Percentiles rank a stretch among this genome's conserved stretches.
Evolutionary conservation across 352 stramenopile genomes (phyloP).

Genomic region (Phytopythium oedochilum): DNA sequence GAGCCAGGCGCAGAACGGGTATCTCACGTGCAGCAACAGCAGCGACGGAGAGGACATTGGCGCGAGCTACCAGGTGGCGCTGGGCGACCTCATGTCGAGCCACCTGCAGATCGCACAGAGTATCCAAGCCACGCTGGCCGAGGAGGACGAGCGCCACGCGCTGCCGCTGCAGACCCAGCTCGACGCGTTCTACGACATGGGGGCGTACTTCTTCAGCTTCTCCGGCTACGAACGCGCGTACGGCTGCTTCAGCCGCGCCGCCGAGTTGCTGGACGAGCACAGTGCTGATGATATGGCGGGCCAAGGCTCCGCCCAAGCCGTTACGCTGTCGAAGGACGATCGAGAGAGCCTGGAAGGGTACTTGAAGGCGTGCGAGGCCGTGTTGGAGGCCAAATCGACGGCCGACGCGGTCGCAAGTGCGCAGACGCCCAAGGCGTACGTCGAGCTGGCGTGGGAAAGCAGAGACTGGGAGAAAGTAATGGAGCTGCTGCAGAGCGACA

Average conservation of each 20-base stretch:
- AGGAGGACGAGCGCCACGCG: constrained; percentile 35
- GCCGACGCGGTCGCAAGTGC: constrained; percentile 24
- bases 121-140: constrained; percentile 42
- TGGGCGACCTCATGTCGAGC: constrained; percentile 51
- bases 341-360: constrained; percentile 57
- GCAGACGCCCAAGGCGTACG: constrained; percentile 28
- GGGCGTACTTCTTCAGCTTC: constrained; percentile 76
- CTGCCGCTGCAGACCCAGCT: constrained; percentile 40
- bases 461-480: constrained; percentile 49
- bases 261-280: constrained; percentile 44
- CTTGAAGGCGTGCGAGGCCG: constrained; percentile 58
- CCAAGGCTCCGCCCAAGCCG: background rate
- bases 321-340: constrained; percentile 19
- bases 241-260: constrained; percentile 62
- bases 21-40: constrained; percentile 60
- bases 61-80: constrained; percentile 57
- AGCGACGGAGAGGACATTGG: constrained; percentile 63
- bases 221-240: constrained; percentile 71
- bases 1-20: constrained; percentile 63
- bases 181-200: constrained; percentile 64
- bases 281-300: constrained; percentile 6
- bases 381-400: constrained; percentile 44
- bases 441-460: constrained; percentile 43
- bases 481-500: constrained; percentile 37
- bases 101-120: constrained; percentile 65